Base-by-base conservation (phyloP, 148 eudicot species). In the Agrostemma githago region DNA sequence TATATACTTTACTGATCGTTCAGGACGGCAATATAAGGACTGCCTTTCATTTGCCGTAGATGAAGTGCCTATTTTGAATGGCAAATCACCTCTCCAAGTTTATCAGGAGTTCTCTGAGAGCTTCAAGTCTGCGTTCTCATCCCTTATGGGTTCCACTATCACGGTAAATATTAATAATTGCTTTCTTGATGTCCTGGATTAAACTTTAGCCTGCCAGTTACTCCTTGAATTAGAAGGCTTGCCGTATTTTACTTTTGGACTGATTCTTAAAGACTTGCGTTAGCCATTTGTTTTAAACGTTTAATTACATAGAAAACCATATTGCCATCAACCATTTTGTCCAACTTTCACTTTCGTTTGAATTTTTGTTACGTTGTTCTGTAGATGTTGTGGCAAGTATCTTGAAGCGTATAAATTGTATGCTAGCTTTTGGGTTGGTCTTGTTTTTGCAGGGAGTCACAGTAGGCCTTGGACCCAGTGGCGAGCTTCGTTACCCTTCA, bases 381-480 rank as follows among this genome's bases (percentile, higher is more conserved):
- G 0, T 48, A 9, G 14, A 9, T 48, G 8, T 48, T 48, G 54
- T 48, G 54, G 15, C 2, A 48, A 48, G 54, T 48, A 9, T 10
- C 8, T 2, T 48, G 14, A 10, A 48, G 8, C 1, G 3, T 3
- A 48, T 48, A 12, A 0, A 48, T 12, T 48, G 0, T 1, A 48
- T 64, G 19, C 60, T 44, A 59, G 67, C 26, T 12, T 4, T 11
- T 78, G 10, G 5, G 46, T 12, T 75, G 48, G 38, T 46, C 70
- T 72, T 48, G 56, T n/a, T 19, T 82, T 63, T 74, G 65, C 85
- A 91, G 97, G 97, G 89, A 6, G 67, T 91, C 57, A 76, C 90
- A 39, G 66, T 93, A 70, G 97, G 98, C 53, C 86, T 93, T 16
- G 98, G 98, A 75, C 98, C 98, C 11, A 87, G 88, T 68, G 98